phyloP scores from a whole-genome alignment of 345 rosid species.

The Citrus reticulata region DNA sequence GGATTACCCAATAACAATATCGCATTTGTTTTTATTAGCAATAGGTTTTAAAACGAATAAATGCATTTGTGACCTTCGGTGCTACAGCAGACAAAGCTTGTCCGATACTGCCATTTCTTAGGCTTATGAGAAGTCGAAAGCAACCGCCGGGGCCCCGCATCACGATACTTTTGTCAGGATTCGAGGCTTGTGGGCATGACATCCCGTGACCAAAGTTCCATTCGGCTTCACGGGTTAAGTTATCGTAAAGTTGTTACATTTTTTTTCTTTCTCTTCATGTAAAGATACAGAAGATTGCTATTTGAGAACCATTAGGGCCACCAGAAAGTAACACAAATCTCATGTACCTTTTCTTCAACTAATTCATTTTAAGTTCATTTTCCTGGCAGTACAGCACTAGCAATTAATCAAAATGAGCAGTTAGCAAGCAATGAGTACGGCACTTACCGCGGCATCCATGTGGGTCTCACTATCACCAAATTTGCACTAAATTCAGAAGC shows the following conservation, averaged over 20 bases:
- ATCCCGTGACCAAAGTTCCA: constrained; percentile 1
- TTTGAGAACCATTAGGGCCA: too few species aligned
- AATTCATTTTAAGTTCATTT: background rate
- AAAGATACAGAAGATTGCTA: too few species aligned
- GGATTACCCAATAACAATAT: background rate
- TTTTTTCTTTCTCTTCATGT: too few species aligned
- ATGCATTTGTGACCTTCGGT: background rate
- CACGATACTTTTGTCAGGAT: background rate
- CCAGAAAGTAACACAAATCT: too few species aligned
- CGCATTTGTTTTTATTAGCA: background rate
- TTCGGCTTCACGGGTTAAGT: background rate
- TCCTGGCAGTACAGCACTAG: background rate
- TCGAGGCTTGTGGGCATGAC: background rate
- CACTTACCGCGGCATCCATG: background rate
- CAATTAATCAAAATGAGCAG: too few species aligned
- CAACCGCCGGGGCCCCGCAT: background rate
- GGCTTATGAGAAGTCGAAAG: background rate
- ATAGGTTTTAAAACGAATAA: background rate
- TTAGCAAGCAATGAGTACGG: background rate
- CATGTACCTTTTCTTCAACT: too few species aligned
- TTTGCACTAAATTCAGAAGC: background rate
- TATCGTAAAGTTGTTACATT: too few species aligned
- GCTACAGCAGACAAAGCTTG: background rate
- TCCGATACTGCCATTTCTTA: background rate
- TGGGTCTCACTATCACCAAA: constrained; percentile 1